Evolutionary conservation across 2,329 filamentous ascomycete genomes (phyloP).

Genomic region (Gnomoniopsis sp.): DNA sequence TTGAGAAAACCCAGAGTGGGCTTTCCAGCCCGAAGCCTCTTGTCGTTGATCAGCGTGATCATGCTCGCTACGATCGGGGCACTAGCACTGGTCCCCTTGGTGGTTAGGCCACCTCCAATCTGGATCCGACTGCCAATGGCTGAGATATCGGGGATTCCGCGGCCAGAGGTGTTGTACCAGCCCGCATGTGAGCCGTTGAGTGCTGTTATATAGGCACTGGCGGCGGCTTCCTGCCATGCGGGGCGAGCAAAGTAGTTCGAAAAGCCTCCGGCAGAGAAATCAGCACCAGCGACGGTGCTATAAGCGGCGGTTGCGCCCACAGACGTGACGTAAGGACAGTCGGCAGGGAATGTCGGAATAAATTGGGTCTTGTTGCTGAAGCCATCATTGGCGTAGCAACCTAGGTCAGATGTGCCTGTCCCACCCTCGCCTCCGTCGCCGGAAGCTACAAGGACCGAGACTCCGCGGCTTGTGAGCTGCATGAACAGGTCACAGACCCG

Average conservation of each 20-base stretch:
- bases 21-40: constrained; percentile 52
- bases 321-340: constrained; percentile 48
- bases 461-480: constrained; percentile 57
- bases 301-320: constrained; percentile 48
- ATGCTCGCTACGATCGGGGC: constrained; percentile 61
- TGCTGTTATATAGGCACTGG: constrained; percentile 29
- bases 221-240: constrained; percentile 35
- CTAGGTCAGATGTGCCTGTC: constrained; percentile 12
- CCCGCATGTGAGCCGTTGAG: constrained; percentile 20
- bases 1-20: constrained; percentile 57
- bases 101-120: constrained; percentile 19
- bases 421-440: constrained; percentile 46
- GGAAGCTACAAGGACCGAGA: constrained; percentile 47
- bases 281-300: constrained; percentile 31
- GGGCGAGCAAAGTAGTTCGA: constrained; percentile 45
- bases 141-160: constrained; percentile 28
- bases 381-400: constrained; percentile 22
- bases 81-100: constrained; percentile 48
- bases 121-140: constrained; percentile 29
- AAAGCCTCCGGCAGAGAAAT: constrained; percentile 48
- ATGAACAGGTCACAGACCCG: constrained; percentile 55
- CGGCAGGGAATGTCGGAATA: constrained; percentile 42
- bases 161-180: constrained; percentile 19
- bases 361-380: constrained; percentile 36
- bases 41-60: constrained; percentile 62